Base-by-base conservation (phyloP, 2,329 filamentous ascomycete genomes). In the Arthrobotrys iridis region DNA sequence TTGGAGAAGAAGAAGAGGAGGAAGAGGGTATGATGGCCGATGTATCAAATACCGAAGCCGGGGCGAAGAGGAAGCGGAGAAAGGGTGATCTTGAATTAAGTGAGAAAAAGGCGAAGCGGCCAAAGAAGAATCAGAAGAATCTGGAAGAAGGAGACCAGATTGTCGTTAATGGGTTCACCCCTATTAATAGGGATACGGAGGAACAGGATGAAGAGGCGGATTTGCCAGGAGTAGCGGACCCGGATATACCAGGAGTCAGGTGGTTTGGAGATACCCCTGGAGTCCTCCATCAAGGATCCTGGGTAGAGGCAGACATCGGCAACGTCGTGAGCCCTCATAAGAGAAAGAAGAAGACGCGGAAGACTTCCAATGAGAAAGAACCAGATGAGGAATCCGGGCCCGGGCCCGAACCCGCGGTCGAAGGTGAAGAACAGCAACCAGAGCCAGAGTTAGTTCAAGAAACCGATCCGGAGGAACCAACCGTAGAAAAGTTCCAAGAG, bases 41-140 rank as follows among this genome's bases (percentile, higher is more conserved):
- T 48, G 58, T 43, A 4, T 30, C 37, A 11, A 52, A 43, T 15
- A 24, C 22, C 28, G 57, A 63, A 22, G 20, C 13, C 18, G 20
- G 41, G 13, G 18, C 13, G 4, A 74, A 74, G 55, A 74, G 70
- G 37, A 74, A 74, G 55, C 28, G 50, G 11, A 24, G 50, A 37
- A 55, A 55, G 18, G 24, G 50, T 8, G 50, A 55, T 18, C 50
- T 37, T n/a, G 50, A 55, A 30, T 37, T 37, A 11, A 55, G 37
- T 13, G 35, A 43, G 55, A 59, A 59, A 35, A 45, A 59, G 22
- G 22, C 55, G 35, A 59, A 59, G 22, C 30, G 22, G 13, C 24
- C n/a, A 7, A 59, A 40, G 28, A 30, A 46, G 30, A 11, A 26
- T n/a, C 20, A 10, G 20, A 40, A 26, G 20, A 11, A 2, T 20